Percentiles rank a stretch among this genome's conserved stretches.
Evolutionary conservation across 2,329 filamentous ascomycete genomes (phyloP).

Genomic region (Chalara sp.): DNA sequence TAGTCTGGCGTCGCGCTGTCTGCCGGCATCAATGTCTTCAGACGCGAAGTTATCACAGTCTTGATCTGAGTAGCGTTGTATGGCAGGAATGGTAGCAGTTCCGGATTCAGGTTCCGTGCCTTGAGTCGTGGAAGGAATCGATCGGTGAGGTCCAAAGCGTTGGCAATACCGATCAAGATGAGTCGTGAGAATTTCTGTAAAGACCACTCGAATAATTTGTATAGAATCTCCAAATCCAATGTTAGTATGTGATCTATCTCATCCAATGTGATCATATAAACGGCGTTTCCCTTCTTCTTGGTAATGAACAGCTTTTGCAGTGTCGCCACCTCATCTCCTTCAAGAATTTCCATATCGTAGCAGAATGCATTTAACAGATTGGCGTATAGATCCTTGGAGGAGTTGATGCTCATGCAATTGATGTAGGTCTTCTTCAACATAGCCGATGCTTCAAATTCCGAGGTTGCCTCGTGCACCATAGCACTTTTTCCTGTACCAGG

Average conservation of each 20-base stretch:
- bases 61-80: slow-evolving; percentile 87
- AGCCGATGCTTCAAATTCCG: slow-evolving; percentile 43
- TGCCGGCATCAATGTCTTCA: slow-evolving; percentile 64
- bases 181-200: slow-evolving; percentile 73
- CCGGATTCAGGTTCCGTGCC: slow-evolving; percentile 83
- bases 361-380: slow-evolving; percentile 68
- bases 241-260: slow-evolving; percentile 93
- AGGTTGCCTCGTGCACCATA: slow-evolving; percentile 74
- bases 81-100: slow-evolving; percentile 83
- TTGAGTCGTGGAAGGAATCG: slow-evolving; percentile 91
- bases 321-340: slow-evolving; percentile 59
- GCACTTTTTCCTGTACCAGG: slow-evolving; percentile 97
- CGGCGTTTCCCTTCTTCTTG: slow-evolving; percentile 45
- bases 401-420: slow-evolving; percentile 97
- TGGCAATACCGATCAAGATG: slow-evolving; percentile 86
- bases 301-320: slow-evolving; percentile 67
- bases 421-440: slow-evolving; percentile 67
- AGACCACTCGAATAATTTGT: slow-evolving; percentile 96
- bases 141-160: slow-evolving; percentile 91
- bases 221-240: slow-evolving; percentile 80
- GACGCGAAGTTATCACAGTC: slow-evolving; percentile 74
- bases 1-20: slow-evolving; percentile 48
- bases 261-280: slow-evolving; percentile 83
- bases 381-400: slow-evolving; percentile 75
- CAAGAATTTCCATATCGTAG: slow-evolving; percentile 49